Conservation (phyloP, 2,329 filamentous ascomycete genomes). For the Pseudopyricularia cyperi region DNA sequence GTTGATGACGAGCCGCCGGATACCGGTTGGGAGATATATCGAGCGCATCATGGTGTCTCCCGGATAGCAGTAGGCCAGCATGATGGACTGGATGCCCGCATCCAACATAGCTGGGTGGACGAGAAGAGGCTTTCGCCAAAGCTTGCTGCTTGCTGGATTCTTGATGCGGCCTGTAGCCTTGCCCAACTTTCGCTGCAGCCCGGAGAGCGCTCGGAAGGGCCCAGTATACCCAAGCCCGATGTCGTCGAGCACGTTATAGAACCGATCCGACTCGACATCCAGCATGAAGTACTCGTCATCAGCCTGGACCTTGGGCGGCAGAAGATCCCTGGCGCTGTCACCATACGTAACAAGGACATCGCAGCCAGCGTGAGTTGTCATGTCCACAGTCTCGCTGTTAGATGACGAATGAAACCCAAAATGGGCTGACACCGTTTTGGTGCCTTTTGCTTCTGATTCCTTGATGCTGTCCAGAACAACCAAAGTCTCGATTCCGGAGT, state of each 20-base stretch:
- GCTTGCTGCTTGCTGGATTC: background rate
- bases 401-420: background rate
- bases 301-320: background rate
- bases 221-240: background rate
- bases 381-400: background rate
- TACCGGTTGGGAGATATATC: slow-evolving; percentile 15
- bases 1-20: slow-evolving; percentile 6
- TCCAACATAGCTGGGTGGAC: slow-evolving; percentile 22
- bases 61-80: slow-evolving; percentile 19
- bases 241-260: background rate
- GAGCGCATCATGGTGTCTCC: slow-evolving; percentile 18
- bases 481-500: background rate
- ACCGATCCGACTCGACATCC: background rate
- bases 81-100: slow-evolving; percentile 19
- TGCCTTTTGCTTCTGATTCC: background rate
- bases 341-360: background rate
- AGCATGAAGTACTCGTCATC: background rate
- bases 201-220: background rate
- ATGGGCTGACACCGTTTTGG: background rate
- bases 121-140: slow-evolving; percentile 6
- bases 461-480: background rate
- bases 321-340: background rate
- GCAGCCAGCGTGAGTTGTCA: background rate
- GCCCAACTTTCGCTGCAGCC: background rate
- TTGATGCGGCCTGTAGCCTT: background rate